Evolutionary conservation across 371 early-diverging fungal genomes (phyloP).

Genomic region (Mucor sp.): DNA sequence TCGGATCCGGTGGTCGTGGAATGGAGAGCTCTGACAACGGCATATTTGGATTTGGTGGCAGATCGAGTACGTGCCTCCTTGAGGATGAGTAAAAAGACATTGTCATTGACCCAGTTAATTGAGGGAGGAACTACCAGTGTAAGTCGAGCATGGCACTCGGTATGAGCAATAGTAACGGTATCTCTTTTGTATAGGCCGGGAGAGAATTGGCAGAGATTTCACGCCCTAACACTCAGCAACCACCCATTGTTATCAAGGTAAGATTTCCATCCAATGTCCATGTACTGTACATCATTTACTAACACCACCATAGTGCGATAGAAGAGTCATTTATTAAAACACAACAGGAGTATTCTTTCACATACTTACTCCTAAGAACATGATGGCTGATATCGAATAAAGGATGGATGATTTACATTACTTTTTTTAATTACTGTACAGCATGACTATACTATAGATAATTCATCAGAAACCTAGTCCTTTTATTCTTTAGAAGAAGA

Average conservation of each 20-base stretch:
- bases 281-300: not conserved
- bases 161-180: too few species aligned
- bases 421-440: too few species aligned
- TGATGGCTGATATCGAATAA: not conserved
- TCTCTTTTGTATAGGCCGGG: conserved; percentile 61
- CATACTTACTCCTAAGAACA: not conserved
- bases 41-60: conserved; percentile 77
- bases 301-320: conserved; percentile 1
- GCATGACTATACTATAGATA: too few species aligned
- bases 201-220: conserved; percentile 82
- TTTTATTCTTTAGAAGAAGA: not conserved
- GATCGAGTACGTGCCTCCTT: conserved; percentile 62
- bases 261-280: not conserved
- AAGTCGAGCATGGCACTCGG: conserved; percentile 15
- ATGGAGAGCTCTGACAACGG: conserved; percentile 91
- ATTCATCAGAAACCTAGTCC: not conserved
- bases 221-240: conserved; percentile 79
- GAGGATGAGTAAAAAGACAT: conserved; percentile 49
- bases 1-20: conserved; percentile 85
- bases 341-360: not conserved
- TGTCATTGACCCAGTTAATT: conserved; percentile 82
- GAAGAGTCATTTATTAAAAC: conserved; percentile 1
- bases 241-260: conserved; percentile 81
- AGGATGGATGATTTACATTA: not conserved
- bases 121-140: conserved; percentile 88